phyloP scores from a whole-genome alignment of 768 basidiomycete species.

The Leccinum rimulosum region DNA sequence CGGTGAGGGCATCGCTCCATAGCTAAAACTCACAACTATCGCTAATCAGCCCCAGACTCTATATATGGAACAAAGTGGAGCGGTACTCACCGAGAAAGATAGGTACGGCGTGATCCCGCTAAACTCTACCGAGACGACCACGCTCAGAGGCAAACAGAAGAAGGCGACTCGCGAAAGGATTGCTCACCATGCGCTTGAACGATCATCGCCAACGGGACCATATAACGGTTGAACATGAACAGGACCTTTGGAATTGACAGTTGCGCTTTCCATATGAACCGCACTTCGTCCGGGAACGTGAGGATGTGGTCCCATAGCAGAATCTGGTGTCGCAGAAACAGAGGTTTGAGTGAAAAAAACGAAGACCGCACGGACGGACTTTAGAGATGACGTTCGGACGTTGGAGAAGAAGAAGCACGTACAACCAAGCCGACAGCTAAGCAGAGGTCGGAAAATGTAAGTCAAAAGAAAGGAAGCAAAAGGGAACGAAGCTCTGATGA shows the following conservation, averaged over 20 bases:
- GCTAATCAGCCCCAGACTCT: background rate
- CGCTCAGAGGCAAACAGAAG: too few relatives aligned
- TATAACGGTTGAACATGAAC: conserved; percentile 36
- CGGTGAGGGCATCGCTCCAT: too few relatives aligned
- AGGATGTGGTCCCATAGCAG: conserved; percentile 35
- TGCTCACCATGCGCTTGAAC: conserved; percentile 30
- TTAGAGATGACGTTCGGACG: background rate
- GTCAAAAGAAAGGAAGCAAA: background rate
- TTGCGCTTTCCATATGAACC: conserved; percentile 31
- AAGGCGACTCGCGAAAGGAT: background rate
- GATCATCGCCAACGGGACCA: conserved; percentile 31
- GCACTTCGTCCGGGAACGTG: conserved; percentile 34
- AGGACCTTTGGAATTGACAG: conserved; percentile 29
- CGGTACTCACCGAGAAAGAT: conserved; percentile 16
- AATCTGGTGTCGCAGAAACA: conserved; percentile 15
- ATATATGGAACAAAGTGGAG: background rate
- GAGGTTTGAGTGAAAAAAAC: background rate
- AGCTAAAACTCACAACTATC: background rate
- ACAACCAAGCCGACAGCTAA: conserved; percentile 28
- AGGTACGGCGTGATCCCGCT: conserved; percentile 18
- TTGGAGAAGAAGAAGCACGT: background rate
- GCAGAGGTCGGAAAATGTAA: background rate
- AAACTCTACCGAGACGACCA: conserved; percentile 16
- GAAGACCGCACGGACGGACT: background rate
- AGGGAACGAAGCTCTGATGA: background rate